These are phyloP conservation scores for Ceratobasidium sp. DNA, from an alignment of 1,284 basidiomycete species.

Conservation along the genomic window DNA sequence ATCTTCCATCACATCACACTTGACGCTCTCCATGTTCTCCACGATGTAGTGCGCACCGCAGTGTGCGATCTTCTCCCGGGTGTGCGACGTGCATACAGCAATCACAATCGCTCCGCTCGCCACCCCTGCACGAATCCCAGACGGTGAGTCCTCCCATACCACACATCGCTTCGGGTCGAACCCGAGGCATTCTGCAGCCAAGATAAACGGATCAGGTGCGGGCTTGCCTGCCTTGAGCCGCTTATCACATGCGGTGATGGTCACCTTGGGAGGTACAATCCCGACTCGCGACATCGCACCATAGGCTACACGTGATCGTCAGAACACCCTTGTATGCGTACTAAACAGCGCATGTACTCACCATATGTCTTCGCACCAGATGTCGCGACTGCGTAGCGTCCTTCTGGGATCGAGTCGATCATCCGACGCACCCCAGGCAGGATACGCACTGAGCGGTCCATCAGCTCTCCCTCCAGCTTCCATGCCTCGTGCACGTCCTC, in stretches of 20 bases:
- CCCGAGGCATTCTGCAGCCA: slow-evolving; percentile 75
- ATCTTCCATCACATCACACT: slow-evolving; percentile 50
- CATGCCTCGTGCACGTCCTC: slow-evolving; percentile 54
- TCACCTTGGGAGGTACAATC: slow-evolving; percentile 73
- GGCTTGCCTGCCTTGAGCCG: slow-evolving; percentile 57
- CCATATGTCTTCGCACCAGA: slow-evolving; percentile 78
- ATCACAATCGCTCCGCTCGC: slow-evolving; percentile 77
- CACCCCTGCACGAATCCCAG: slow-evolving; percentile 74
- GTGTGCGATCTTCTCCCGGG: slow-evolving; percentile 62
- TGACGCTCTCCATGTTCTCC: slow-evolving; percentile 65
- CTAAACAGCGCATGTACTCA: slow-evolving; percentile 49
- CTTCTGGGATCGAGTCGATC: slow-evolving; percentile 71
- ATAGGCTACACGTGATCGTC: slow-evolving; percentile 55
- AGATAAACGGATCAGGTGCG: slow-evolving; percentile 75
- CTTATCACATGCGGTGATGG: slow-evolving; percentile 79
- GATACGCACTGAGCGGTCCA: slow-evolving; percentile 74
- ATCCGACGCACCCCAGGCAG: slow-evolving; percentile 74
- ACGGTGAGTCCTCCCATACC: slow-evolving; percentile 79
- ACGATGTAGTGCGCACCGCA: slow-evolving; percentile 74
- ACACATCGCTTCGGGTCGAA: slow-evolving; percentile 53
- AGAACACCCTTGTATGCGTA: slow-evolving; percentile 38
- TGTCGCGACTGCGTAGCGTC: slow-evolving; percentile 76
- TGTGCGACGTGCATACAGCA: slow-evolving; percentile 69
- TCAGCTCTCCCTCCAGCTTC: slow-evolving; percentile 65
- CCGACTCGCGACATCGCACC: slow-evolving; percentile 77